Conservation (phyloP, 495 filamentous ascomycete genomes). For the Podospora anserina region DNA sequence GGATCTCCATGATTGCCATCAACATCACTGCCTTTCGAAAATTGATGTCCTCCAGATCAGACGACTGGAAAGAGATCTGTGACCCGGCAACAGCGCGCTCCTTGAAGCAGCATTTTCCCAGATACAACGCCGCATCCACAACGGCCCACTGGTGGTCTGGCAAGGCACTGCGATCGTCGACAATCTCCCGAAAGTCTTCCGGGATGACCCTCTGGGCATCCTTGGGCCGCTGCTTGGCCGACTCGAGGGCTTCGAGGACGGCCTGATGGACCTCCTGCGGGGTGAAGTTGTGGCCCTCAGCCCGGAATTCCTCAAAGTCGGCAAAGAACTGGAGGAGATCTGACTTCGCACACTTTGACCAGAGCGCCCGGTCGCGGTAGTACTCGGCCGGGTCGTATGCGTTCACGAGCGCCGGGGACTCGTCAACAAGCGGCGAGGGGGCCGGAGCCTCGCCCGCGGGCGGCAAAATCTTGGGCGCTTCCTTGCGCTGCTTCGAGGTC, state of each 20-base stretch:
- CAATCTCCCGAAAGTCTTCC: background rate
- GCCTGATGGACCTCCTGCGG: background rate
- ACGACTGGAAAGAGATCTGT: background rate
- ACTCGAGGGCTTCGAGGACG: background rate
- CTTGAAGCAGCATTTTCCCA: background rate
- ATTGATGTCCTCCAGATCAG: background rate
- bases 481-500: background rate
- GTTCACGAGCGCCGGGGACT: background rate
- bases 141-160: background rate
- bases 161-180: background rate
- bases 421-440: background rate
- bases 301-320: background rate
- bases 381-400: background rate
- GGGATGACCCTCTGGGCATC: background rate
- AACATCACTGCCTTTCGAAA: background rate
- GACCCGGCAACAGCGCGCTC: background rate
- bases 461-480: background rate
- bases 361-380: background rate
- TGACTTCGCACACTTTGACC: background rate
- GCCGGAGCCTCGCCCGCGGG: background rate
- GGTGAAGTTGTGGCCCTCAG: background rate
- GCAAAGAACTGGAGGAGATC: background rate
- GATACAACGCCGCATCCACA: background rate
- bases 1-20: background rate
- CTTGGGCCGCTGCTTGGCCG: background rate